Percentiles rank a stretch among this genome's conserved stretches.
Evolutionary conservation across 257 asterid genomes (phyloP).

Genomic region (Solanum microdontum): DNA sequence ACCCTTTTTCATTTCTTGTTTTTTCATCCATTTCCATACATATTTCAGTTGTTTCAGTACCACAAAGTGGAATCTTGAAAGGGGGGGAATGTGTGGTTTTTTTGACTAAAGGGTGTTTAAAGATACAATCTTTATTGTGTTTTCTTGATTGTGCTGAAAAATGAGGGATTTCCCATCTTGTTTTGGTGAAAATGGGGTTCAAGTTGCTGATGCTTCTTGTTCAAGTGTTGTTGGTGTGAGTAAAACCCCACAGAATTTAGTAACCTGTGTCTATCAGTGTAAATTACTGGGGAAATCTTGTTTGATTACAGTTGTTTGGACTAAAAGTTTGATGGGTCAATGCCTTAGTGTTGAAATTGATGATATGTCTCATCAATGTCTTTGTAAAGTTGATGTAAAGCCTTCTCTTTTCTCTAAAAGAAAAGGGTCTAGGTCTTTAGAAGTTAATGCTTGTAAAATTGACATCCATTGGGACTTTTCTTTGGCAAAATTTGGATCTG

Average conservation of each 20-base stretch:
- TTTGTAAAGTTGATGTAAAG: slow-evolving; percentile 78
- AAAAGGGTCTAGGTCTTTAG: slow-evolving; percentile 63
- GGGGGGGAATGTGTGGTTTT: background rate
- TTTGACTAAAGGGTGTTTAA: background rate
- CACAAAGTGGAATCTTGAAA: background rate
- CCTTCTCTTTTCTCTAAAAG: slow-evolving; percentile 79
- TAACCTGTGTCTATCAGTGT: slow-evolving; percentile 55
- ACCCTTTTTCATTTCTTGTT: background rate
- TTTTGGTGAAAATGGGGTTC: slow-evolving; percentile 92
- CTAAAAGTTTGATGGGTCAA: slow-evolving; percentile 88
- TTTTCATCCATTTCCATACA: background rate
- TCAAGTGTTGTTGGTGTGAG: slow-evolving; percentile 31
- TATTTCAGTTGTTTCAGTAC: background rate
- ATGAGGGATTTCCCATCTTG: slow-evolving; percentile 99
- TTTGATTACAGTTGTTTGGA: slow-evolving; percentile 50
- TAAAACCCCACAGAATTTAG: slow-evolving; percentile 64
- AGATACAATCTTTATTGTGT: background rate
- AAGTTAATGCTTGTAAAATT: slow-evolving; percentile 42
- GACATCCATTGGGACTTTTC: slow-evolving; percentile 80
- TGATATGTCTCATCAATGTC: slow-evolving; percentile 61
- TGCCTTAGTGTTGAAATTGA: slow-evolving; percentile 73
- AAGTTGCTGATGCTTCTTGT: slow-evolving; percentile 90
- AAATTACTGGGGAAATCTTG: slow-evolving; percentile 65
- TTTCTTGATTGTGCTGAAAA: slow-evolving; percentile 9
- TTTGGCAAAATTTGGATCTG: slow-evolving; percentile 64